Percentiles rank a stretch among this genome's conserved stretches.
Evolutionary conservation across 2,329 filamentous ascomycete species (phyloP).

Genomic region (Gliomastix tumulicola): DNA sequence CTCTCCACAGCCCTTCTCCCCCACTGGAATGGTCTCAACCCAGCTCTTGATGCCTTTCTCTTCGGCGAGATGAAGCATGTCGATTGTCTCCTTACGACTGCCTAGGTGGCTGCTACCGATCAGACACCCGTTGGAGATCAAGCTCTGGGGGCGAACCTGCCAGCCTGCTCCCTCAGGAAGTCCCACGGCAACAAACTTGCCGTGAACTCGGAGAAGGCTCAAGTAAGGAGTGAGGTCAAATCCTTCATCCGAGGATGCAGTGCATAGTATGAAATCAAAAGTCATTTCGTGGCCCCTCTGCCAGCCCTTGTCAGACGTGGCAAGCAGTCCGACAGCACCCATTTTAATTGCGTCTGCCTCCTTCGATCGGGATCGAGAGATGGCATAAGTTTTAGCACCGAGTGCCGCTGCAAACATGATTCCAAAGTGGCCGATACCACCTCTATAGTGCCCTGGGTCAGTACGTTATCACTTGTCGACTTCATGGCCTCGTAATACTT

Average conservation of each 20-base stretch:
- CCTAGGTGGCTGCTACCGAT: conserved; percentile 34
- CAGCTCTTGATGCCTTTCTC: conserved; percentile 44
- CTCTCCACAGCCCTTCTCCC: conserved; percentile 7
- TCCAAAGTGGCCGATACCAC: conserved; percentile 64
- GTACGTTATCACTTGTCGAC: no score
- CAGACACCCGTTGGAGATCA: conserved; percentile 46
- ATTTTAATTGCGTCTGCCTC: conserved; percentile 45
- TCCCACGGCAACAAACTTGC: conserved; percentile 47
- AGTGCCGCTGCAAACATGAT: conserved; percentile 60
- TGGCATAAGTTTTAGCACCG: conserved; percentile 51
- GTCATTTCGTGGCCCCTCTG: conserved; percentile 41
- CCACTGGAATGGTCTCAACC: conserved; percentile 28
- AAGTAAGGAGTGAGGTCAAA: conserved; percentile 60
- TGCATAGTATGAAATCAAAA: conserved; percentile 63
- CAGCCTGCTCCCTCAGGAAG: conserved; percentile 24
- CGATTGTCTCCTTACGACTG: conserved; percentile 40
- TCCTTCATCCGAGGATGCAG: conserved; percentile 32
- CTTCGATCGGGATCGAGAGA: conserved; percentile 48
- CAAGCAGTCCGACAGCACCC: conserved; percentile 50
- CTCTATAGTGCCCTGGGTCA: no score
- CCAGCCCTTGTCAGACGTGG: conserved; percentile 46
- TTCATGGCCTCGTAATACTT: neutral
- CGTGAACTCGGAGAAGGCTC: conserved; percentile 45
- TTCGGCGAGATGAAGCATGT: conserved; percentile 46
- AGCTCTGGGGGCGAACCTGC: conserved; percentile 3